These are phyloP conservation scores for Oxyria digyna DNA, from an alignment of 148 eudicot species.

Conservation along the genomic window DNA sequence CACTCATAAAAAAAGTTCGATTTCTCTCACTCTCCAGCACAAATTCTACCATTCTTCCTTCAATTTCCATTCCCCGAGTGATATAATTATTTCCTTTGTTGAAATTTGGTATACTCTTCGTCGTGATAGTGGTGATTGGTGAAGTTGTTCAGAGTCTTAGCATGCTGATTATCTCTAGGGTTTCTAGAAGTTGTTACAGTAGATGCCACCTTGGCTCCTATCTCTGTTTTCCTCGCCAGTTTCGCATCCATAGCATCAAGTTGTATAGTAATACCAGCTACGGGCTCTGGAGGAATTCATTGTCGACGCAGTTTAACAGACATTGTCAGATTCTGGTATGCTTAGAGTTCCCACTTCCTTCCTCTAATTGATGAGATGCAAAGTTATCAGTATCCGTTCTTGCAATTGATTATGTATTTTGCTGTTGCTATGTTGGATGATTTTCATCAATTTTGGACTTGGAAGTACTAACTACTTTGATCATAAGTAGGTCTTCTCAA, in stretches of 20 bases:
- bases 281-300: slow-evolving; percentile 9
- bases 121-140: neutral
- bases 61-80: neutral
- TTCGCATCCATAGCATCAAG: neutral
- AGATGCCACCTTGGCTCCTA: neutral
- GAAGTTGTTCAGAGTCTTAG: slow-evolving; percentile 12
- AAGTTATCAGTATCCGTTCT: neutral
- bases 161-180: slow-evolving; percentile 19
- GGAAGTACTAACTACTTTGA: neutral
- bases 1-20: neutral
- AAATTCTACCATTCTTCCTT: neutral
- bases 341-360: neutral
- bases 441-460: neutral
- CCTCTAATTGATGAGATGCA: neutral
- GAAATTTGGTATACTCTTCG: neutral
- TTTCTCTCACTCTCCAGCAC: neutral
- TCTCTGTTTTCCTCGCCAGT: neutral
- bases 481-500: neutral
- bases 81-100: neutral
- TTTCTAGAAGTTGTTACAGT: slow-evolving; percentile 8
- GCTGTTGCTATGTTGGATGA: neutral
- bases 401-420: neutral
- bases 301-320: neutral
- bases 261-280: neutral
- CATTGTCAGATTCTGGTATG: slow-evolving; percentile 1